Conservation (phyloP, 257 asterid species). For the Nicotiana attenuata region DNA sequence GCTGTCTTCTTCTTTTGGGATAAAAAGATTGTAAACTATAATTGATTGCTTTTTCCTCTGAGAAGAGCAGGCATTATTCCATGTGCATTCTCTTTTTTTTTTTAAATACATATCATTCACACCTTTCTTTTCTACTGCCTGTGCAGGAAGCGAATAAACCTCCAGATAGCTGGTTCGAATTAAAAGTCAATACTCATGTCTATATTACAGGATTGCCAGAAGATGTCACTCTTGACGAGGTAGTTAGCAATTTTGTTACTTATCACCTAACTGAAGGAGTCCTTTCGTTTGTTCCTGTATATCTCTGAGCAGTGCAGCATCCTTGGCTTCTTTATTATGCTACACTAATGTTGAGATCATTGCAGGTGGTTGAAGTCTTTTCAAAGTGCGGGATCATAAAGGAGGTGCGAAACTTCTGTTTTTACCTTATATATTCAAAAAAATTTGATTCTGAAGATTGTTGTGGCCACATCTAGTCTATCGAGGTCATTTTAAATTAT, state of each 20-base stretch:
- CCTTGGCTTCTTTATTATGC: background rate
- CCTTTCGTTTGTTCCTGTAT: background rate
- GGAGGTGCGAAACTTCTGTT: slow-evolving; percentile 52
- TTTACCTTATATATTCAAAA: background rate
- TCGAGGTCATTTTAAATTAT: background rate
- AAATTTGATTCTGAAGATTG: background rate
- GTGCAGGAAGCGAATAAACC: slow-evolving; percentile 90
- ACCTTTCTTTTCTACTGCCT: background rate
- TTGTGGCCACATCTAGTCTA: background rate
- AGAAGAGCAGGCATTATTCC: background rate
- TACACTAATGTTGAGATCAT: slow-evolving; percentile 25
- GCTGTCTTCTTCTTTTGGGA: background rate
- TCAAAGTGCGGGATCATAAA: slow-evolving; percentile 92
- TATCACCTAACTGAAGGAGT: background rate
- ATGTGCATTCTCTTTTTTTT: background rate
- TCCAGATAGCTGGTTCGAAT: slow-evolving; percentile 94
- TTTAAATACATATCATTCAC: background rate
- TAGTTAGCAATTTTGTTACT: slow-evolving; percentile 21
- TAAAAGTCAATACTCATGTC: slow-evolving; percentile 96
- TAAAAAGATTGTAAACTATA: background rate
- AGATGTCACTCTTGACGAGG: slow-evolving; percentile 89
- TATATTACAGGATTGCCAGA: slow-evolving; percentile 94
- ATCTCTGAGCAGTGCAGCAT: background rate
- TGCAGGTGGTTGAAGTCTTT: slow-evolving; percentile 85
- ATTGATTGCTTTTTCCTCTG: background rate